Evolutionary conservation across 495 filamentous ascomycete species (phyloP), one percentile per base, ranked within the genome.

Genomic region (Tuber melanosporum): DNA sequence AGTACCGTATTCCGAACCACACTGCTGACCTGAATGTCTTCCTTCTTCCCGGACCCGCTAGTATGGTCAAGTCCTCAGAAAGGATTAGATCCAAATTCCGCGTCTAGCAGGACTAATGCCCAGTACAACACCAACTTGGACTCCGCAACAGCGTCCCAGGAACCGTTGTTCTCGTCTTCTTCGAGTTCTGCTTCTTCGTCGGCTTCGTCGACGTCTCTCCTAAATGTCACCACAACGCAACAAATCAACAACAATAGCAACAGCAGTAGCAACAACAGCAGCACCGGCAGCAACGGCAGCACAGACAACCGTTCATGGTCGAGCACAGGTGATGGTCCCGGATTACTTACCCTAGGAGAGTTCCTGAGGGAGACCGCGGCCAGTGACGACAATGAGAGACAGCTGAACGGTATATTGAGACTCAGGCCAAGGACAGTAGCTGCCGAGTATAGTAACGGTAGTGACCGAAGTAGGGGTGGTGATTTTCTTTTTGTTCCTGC

Each of bases 351-450:
- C 10, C 80, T 82, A 26, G 80, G 82, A 44, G 80, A 82, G 36
- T 82, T 82, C 73, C 45, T 82, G 42, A 77, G 80, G 39, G 80
- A 82, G 80, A 82, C 80, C 15, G 71, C 57, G 22, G 71, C 79
- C 2, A 45, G 79, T 36, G 76, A 79, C 39, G 80, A 79, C 20
- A 43, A 71, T 2, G 80, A 82, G n/a, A 76, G 76, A 6, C 73
- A 82, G 8, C 80, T 82, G 44, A 74, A 75, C 39, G 73, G 74
- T 32, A 71, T 82, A 20, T 74, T 82, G 43, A 74, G 49, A 26
- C 73, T 82, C 39, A 72, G 79, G 15, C 73, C 79, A 47, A 69
- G 76, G 20, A 66, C 32, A 26, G 74, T 79, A 17, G 76, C 66
- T 20, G 39, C 75, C 4, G 77, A 78, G 70, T 66, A 66, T 66